Conservation (phyloP, 768 basidiomycete genomes). For the Rhodotorula sphaerocarpa region DNA sequence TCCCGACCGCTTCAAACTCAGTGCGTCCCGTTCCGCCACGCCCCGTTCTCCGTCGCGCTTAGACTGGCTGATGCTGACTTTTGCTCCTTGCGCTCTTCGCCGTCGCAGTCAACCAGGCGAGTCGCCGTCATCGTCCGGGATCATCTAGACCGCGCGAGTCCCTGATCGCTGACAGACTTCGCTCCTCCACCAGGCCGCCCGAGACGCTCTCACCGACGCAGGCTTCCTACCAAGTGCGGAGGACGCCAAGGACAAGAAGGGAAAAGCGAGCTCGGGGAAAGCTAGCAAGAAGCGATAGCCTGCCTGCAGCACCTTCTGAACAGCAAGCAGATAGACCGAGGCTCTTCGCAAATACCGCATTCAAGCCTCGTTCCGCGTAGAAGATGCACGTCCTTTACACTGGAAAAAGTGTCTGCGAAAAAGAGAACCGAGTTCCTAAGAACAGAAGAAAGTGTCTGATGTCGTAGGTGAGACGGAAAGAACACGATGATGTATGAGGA, state of each 20-base stretch:
- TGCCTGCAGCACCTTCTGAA: too few relatives aligned
- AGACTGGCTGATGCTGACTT: too few relatives aligned
- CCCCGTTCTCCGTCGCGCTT: neutral
- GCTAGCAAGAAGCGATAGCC: conserved; percentile 14
- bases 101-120: neutral
- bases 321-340: neutral
- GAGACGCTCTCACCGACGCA: conserved; percentile 77
- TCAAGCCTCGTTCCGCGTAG: too few relatives aligned
- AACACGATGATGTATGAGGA: too few relatives aligned
- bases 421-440: too few relatives aligned
- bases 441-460: too few relatives aligned
- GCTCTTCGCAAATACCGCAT: neutral
- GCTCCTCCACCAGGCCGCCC: conserved; percentile 56
- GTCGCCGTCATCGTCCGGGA: neutral
- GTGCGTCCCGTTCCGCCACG: neutral
- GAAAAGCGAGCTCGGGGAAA: neutral
- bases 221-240: conserved; percentile 64
- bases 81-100: neutral
- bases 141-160: neutral
- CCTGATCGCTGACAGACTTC: neutral
- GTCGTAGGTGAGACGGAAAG: too few relatives aligned
- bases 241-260: conserved; percentile 21
- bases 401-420: too few relatives aligned
- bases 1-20: conserved; percentile 54
- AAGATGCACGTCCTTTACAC: too few relatives aligned